A percentile compares a stretch with the other conserved stretches of the same genome.
Evolutionary conservation across 345 rosid species (phyloP).

Genomic region (Aegle marmelos): DNA sequence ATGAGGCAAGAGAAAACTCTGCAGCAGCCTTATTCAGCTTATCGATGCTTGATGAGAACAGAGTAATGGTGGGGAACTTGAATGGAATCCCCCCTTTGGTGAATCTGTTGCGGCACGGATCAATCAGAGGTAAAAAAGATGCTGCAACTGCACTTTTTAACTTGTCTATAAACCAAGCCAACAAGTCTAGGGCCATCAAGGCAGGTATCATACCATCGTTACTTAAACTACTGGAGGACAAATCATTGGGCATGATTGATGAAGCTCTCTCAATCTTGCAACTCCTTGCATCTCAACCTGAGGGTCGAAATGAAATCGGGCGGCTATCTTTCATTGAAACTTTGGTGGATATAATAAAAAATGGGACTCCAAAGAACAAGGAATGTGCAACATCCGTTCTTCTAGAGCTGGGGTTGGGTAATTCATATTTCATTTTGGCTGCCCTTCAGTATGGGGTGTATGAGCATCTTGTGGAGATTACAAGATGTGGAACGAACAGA

Average conservation of each 20-base stretch:
- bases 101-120: slow-evolving; percentile 43
- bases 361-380: slow-evolving; percentile 62
- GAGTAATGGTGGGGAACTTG: slow-evolving; percentile 39
- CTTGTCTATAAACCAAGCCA: slow-evolving; percentile 47
- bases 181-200: slow-evolving; percentile 54
- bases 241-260: slow-evolving; percentile 51
- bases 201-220: slow-evolving; percentile 52
- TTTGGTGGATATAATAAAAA: slow-evolving; percentile 45
- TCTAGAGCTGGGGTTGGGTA: slow-evolving; percentile 44
- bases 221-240: slow-evolving; percentile 43
- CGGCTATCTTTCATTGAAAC: slow-evolving; percentile 38
- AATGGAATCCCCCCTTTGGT: slow-evolving; percentile 63
- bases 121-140: slow-evolving; percentile 59
- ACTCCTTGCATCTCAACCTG: slow-evolving; percentile 47
- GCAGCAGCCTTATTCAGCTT: slow-evolving; percentile 62
- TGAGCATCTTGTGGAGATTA: slow-evolving; percentile 40
- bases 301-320: slow-evolving; percentile 39
- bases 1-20: slow-evolving; percentile 54
- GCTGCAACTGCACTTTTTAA: slow-evolving; percentile 73
- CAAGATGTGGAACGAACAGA: slow-evolving; percentile 50
- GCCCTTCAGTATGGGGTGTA: slow-evolving; percentile 62
- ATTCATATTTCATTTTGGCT: slow-evolving; percentile 37
- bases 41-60: slow-evolving; percentile 62
- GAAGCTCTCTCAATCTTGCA: slow-evolving; percentile 61
- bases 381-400: slow-evolving; percentile 59